A percentile compares a stretch with the other conserved stretches of the same genome.
Evolutionary conservation across 495 filamentous ascomycete genomes (phyloP).

Genomic region (Penicillium herquei): DNA sequence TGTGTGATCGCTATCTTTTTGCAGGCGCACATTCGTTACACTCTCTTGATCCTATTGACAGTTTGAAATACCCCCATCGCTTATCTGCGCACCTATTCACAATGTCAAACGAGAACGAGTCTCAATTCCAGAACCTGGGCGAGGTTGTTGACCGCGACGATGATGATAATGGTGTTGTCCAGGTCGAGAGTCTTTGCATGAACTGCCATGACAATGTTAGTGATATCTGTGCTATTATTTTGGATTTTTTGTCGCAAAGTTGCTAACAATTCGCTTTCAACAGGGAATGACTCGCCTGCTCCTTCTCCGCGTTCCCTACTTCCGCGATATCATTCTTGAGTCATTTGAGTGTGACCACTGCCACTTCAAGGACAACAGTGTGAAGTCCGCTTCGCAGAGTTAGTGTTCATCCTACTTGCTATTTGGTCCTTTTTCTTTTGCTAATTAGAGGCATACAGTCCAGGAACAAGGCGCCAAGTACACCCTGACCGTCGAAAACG

Average conservation of each 20-base stretch:
- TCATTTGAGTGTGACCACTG: slow-evolving; percentile 92
- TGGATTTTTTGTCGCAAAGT: neutral
- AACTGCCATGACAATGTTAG: slow-evolving; percentile 83
- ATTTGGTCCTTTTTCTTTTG: too few species aligned
- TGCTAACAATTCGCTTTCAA: too few species aligned
- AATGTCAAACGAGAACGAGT: slow-evolving; percentile 37
- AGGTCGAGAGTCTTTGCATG: slow-evolving; percentile 72
- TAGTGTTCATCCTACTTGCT: too few species aligned
- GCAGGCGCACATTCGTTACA: neutral
- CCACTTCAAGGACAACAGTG: slow-evolving; percentile 82
- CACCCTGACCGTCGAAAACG: slow-evolving; percentile 65
- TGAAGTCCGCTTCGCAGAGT: slow-evolving; percentile 68
- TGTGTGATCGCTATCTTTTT: neutral
- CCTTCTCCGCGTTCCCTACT: slow-evolving; percentile 88
- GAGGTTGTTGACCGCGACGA: slow-evolving; percentile 46
- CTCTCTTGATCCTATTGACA: neutral
- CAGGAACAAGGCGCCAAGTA: slow-evolving; percentile 85
- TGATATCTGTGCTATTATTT: slow-evolving; percentile 10
- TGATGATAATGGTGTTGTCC: slow-evolving; percentile 46
- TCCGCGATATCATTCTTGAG: slow-evolving; percentile 95
- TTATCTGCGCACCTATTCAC: neutral
- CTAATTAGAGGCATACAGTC: slow-evolving; percentile 26
- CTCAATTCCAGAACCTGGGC: slow-evolving; percentile 44
- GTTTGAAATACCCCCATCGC: neutral
- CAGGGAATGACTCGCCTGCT: slow-evolving; percentile 84